Conservation (phyloP, 2,329 filamentous ascomycete species). For the Alternaria sp. region DNA sequence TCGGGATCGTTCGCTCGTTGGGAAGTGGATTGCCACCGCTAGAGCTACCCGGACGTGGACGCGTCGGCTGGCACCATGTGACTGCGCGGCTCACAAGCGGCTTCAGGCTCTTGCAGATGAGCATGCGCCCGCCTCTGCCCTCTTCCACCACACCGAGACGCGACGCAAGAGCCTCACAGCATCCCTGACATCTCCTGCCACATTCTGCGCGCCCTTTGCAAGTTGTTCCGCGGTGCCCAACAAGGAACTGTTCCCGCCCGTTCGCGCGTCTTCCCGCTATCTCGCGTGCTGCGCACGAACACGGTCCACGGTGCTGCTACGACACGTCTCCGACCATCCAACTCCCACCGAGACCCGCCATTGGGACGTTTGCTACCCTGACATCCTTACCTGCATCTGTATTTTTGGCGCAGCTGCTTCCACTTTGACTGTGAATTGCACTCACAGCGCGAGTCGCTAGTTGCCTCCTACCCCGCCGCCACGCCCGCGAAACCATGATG, state of each 20-base stretch:
- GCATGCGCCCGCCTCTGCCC: slow-evolving; percentile 5
- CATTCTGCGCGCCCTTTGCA: slow-evolving; percentile 6
- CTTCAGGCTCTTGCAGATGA: slow-evolving; percentile 18
- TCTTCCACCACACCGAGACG: slow-evolving; percentile 24
- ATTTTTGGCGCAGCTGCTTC: background rate
- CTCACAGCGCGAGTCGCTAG: slow-evolving; percentile 13
- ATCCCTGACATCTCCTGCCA: slow-evolving; percentile 13
- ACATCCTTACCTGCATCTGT: background rate
- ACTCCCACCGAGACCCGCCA: background rate
- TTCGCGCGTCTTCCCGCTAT: slow-evolving; percentile 27
- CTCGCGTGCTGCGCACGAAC: slow-evolving; percentile 13
- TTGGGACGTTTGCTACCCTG: background rate
- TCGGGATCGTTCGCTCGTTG: slow-evolving; percentile 15
- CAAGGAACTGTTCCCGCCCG: slow-evolving; percentile 8
- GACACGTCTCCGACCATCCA: slow-evolving; percentile 15
- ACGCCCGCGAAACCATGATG: slow-evolving; percentile 16
- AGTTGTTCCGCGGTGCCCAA: slow-evolving; percentile 3
- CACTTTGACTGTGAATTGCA: background rate
- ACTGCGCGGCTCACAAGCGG: slow-evolving; percentile 25
- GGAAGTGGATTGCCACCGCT: slow-evolving; percentile 23
- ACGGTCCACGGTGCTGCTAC: slow-evolving; percentile 8
- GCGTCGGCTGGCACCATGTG: slow-evolving; percentile 25
- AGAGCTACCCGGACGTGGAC: slow-evolving; percentile 12
- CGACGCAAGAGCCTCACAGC: slow-evolving; percentile 11
- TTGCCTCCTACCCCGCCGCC: slow-evolving; percentile 23